Conservation (phyloP, 805 yeast species). For the Teunomyces cretensis region DNA sequence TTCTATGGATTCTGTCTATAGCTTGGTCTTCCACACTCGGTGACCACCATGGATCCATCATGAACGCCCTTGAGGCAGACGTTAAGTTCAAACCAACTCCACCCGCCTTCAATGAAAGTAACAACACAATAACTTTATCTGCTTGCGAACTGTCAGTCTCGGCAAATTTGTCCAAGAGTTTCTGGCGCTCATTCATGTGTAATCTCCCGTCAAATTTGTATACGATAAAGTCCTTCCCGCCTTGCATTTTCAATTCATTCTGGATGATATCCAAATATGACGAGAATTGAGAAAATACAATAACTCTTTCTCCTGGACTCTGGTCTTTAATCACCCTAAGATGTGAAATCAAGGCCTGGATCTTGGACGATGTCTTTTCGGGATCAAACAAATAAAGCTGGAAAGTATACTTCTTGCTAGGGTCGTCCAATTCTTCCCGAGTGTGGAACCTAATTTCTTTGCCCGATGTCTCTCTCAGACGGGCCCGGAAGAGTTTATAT, state of each 20-base stretch:
- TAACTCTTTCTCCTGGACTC: constrained; percentile 67
- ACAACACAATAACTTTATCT: constrained; percentile 46
- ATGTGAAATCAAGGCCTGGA: constrained; percentile 65
- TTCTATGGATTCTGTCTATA: constrained; percentile 84
- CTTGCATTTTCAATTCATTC: constrained; percentile 46
- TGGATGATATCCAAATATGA: constrained; percentile 76
- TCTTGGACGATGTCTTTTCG: constrained; percentile 64
- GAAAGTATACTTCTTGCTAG: constrained; percentile 22
- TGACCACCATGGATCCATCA: constrained; percentile 99
- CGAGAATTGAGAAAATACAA: constrained; percentile 90
- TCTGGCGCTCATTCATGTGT: constrained; percentile 61
- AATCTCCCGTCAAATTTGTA: constrained; percentile 84
- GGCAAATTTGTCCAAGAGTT: constrained; percentile 57
- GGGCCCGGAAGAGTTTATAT: constrained; percentile 47
- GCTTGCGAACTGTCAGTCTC: constrained; percentile 24
- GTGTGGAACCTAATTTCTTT: constrained; percentile 32
- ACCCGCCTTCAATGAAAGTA: constrained; percentile 85
- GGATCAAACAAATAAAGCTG: constrained; percentile 47
- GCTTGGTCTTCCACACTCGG: constrained; percentile 91
- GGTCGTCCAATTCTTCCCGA: constrained; percentile 20
- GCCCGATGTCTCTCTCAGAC: constrained; percentile 19
- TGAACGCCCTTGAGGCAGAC: constrained; percentile 76
- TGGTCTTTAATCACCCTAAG: constrained; percentile 53
- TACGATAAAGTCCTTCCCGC: constrained; percentile 48
- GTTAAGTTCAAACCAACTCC: constrained; percentile 92